A percentile compares a stretch with the other conserved stretches of the same genome.
These are phyloP conservation scores for Colletotrichum melonis DNA, from an alignment of 2,329 filamentous ascomycete genomes.

Conservation along the genomic window DNA sequence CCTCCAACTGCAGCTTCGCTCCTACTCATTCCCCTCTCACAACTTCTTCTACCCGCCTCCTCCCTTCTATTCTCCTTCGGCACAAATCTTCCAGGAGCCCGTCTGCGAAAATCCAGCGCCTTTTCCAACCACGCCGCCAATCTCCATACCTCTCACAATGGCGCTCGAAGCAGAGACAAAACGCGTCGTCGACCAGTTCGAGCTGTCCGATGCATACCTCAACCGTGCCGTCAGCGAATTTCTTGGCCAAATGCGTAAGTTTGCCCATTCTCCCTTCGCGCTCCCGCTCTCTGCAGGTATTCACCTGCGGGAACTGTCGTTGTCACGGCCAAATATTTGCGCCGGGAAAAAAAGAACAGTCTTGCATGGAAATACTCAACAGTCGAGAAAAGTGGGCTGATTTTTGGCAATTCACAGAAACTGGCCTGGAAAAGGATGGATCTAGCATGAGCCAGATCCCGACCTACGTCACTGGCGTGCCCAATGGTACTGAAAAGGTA, in stretches of 20 bases:
- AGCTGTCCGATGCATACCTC: conserved; percentile 82
- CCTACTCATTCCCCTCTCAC: conserved; percentile 39
- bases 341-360: too few relatives aligned
- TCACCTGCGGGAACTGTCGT: neutral
- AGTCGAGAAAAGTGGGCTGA: neutral
- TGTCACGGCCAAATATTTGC: too few relatives aligned
- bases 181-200: conserved; percentile 86
- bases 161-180: conserved; percentile 77
- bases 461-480: conserved; percentile 94
- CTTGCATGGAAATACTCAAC: conserved; percentile 14
- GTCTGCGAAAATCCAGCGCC: conserved; percentile 67
- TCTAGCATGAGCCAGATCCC: conserved; percentile 94
- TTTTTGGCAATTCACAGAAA: conserved; percentile 61
- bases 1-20: conserved; percentile 41
- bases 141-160: conserved; percentile 70
- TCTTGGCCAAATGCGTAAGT: conserved; percentile 81
- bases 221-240: conserved; percentile 88
- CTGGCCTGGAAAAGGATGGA: conserved; percentile 82
- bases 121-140: conserved; percentile 65
- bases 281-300: neutral
- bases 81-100: conserved; percentile 53
- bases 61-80: conserved; percentile 55
- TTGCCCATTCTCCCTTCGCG: neutral
- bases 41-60: conserved; percentile 43
- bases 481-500: conserved; percentile 98